Conservation (phyloP, 805 yeast species). For the Phaffomyces opuntiae region DNA sequence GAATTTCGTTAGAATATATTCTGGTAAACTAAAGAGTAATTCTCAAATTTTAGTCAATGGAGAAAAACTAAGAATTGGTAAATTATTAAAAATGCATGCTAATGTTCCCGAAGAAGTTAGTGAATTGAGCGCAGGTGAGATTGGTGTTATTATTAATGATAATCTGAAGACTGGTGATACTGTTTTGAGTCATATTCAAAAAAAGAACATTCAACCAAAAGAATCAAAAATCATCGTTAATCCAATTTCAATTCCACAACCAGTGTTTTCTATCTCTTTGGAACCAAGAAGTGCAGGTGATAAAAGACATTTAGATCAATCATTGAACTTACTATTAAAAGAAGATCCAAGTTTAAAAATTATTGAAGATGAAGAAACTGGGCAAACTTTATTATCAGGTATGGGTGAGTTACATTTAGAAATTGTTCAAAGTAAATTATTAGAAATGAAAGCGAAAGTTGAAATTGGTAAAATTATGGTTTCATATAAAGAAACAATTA, state of each 20-base stretch:
- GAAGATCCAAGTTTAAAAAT: constrained; percentile 89
- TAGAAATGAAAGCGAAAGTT: constrained; percentile 76
- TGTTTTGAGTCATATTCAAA: constrained; percentile 51
- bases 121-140: constrained; percentile 65
- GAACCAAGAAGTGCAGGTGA: constrained; percentile 85
- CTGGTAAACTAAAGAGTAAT: constrained; percentile 65
- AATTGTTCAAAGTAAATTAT: constrained; percentile 73
- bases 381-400: constrained; percentile 84
- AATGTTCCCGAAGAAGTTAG: constrained; percentile 71
- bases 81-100: constrained; percentile 80
- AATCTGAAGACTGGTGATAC: constrained; percentile 89
- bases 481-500: constrained; percentile 74
- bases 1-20: constrained; percentile 83
- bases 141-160: constrained; percentile 64
- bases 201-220: constrained; percentile 42
- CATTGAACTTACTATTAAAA: constrained; percentile 56
- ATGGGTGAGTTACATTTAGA: constrained; percentile 97
- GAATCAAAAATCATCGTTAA: constrained; percentile 44
- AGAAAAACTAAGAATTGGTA: constrained; percentile 56
- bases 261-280: constrained; percentile 80
- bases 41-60: constrained; percentile 64
- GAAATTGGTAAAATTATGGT: constrained; percentile 81
- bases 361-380: constrained; percentile 72
- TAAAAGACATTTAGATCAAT: constrained; percentile 60
- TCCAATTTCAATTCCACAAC: constrained; percentile 85